Evolutionary conservation across 805 yeast genomes (phyloP), one percentile per base, ranked within the genome.

Genomic region (baker's yeast (Saccharomyces cerevisiae)): DNA sequence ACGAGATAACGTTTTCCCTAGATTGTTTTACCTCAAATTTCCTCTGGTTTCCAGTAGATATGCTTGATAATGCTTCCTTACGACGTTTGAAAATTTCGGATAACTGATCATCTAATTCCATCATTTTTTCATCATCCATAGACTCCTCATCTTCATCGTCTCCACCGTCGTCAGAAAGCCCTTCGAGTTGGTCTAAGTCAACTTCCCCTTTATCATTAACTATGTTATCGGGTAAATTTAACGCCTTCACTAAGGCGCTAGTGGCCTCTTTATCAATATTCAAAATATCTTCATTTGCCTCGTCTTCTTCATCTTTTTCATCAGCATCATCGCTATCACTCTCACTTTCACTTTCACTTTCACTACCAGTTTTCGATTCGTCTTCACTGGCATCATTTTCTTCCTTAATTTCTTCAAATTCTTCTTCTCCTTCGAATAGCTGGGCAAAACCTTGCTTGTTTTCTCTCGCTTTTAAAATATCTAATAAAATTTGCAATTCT

Each of bases 101-200:
- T 30, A 92, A 73, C 57, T 89, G 94, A 24, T 78, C 87, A 66
- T 92, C 98, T 62, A 92, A 79, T 22, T 91, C 95, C 84, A 90
- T 83, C 98, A 92, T 92, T 67, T 90, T 90, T 62, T 91, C 97
- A 69, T 91, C 97, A 56, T 91, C 96, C 95, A 90, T 88, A 0
- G 92, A 83, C 60, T 87, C 96, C 51, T 84, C 87, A 27, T 80
- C 84, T 6, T 80, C 78, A 29, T 79, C 84, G 29, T 76, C 80
- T 4, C 66, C 73, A 13, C 71, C 75, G 11, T 73, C 66, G 59
- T 69, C 75, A 30, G 65, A 70, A 30, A 68, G 61, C n/a, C 54
- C 82, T 46, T 75, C 79, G 2, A 76, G 79, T 21, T 74, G 80
- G 43, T 79, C 83, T 6, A 70, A 70, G 10, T 73, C 75, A 29